Evolutionary conservation across 2,329 filamentous ascomycete species (phyloP).

Genomic region (Fusarium sp.): DNA sequence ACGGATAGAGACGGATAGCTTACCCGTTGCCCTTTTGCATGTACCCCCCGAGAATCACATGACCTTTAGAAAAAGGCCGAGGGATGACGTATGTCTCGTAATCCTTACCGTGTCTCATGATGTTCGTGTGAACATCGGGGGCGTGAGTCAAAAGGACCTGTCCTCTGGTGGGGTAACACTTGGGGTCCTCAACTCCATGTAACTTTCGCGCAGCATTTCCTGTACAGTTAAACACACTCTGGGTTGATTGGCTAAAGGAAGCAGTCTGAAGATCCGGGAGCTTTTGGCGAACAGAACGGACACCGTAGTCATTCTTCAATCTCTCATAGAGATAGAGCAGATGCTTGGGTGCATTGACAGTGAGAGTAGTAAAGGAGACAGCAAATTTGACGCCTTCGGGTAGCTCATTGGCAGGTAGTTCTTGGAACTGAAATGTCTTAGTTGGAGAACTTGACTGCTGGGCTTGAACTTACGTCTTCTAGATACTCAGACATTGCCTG

Average conservation of each 20-base stretch:
- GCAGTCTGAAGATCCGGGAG: background rate
- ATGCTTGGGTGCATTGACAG: background rate
- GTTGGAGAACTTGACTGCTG: rapidly evolving
- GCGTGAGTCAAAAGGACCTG: background rate
- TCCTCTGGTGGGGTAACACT: background rate
- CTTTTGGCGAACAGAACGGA: background rate
- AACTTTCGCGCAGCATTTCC: background rate
- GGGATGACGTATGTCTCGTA: constrained; percentile 4
- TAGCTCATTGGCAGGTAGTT: background rate
- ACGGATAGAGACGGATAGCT: background rate
- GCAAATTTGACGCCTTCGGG: background rate
- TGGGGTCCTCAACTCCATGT: background rate
- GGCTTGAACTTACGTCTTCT: background rate
- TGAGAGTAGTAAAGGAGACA: background rate
- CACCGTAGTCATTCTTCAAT: background rate
- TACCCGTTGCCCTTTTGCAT: background rate
- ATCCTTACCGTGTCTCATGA: background rate
- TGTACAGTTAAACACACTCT: background rate
- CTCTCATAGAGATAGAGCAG: background rate
- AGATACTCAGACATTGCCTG: background rate
- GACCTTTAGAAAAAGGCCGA: background rate
- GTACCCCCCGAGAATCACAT: background rate
- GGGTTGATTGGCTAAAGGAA: rapidly evolving
- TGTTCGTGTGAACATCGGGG: background rate
- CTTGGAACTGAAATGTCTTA: background rate